Base-by-base conservation (phyloP, 805 yeast genomes). In the Yarrowia divulgata region DNA sequence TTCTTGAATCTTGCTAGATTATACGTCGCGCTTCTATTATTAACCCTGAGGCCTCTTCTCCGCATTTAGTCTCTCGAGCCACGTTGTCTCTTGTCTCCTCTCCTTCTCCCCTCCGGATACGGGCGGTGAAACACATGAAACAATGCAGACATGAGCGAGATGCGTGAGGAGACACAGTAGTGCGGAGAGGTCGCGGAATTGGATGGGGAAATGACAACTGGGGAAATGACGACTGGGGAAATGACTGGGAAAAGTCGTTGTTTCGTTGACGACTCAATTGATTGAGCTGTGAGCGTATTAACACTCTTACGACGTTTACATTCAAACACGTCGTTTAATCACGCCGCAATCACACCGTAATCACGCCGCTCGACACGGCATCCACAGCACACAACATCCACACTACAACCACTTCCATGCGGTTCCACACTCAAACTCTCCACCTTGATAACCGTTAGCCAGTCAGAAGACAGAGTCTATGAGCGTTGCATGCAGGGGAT, bases 401-500 rank as follows among this genome's bases (percentile, higher is more conserved):
- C 29, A 23, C 29, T 23, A 23, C 29, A 2, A 23, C 29, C 29
- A 23, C 19, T 49, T 49, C 54, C 43, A 52, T 52, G 42, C 43
- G 58, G 58, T 37, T 52, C 58, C 43, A 52, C 43, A 37, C 43
- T 19, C 58, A 52, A 52, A 52, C 58, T 52, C 58, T 52, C 58
- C 42, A 52, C 58, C 18, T 35, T 52, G 42, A 39, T 39, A 19
- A 39, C 45, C 58, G 60, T 54, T 37, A 45, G 12, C 60, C 60
- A 54, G 60, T 54, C 39, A 54, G 60, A 54, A 54, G 45, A 39
- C 60, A 54, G 60, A 54, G 45, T 14, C 60, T 19, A 6, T 13
- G 35, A 34, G 60, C 60, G 60, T 54, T 54, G 60, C 60, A 54
- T 54, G 60, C 60, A 54, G 60, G 60, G 60, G 60, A 39, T 37